Evolutionary conservation across 768 basidiomycete genomes (phyloP).

Genomic region (Asterophora lycoperdoides): DNA sequence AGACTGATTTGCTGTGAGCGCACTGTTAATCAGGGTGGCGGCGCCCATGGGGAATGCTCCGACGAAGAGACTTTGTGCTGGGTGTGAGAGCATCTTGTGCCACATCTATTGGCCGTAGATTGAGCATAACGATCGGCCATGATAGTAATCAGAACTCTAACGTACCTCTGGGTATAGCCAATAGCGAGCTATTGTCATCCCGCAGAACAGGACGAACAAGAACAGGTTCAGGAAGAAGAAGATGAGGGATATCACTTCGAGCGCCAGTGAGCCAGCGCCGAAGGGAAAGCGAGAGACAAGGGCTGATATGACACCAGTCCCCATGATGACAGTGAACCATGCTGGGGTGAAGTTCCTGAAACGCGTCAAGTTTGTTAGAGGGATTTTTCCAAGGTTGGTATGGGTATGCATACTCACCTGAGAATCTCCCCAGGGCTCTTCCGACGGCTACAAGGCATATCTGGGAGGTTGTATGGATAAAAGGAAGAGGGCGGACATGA

Average conservation of each 20-base stretch:
- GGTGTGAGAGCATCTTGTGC: slow-evolving; percentile 43
- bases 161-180: slow-evolving; percentile 45
- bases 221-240: slow-evolving; percentile 58
- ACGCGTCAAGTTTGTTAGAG: not conserved
- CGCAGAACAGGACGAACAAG: slow-evolving; percentile 49
- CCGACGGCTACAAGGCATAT: slow-evolving; percentile 13
- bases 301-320: slow-evolving; percentile 46
- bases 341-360: slow-evolving; percentile 44
- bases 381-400: not conserved
- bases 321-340: slow-evolving; percentile 57
- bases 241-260: slow-evolving; percentile 37
- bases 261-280: slow-evolving; percentile 29
- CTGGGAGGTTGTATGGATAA: slow-evolving; percentile 7
- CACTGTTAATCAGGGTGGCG: slow-evolving; percentile 52
- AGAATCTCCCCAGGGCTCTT: slow-evolving; percentile 33
- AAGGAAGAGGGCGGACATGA: not conserved
- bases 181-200: slow-evolving; percentile 47
- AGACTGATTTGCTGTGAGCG: slow-evolving; percentile 40
- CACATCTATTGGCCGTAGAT: slow-evolving; percentile 22
- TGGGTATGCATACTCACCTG: slow-evolving; percentile 19
- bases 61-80: slow-evolving; percentile 39
- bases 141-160: not conserved
- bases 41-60: slow-evolving; percentile 58
- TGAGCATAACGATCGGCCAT: not conserved
- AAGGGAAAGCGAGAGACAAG: slow-evolving; percentile 50